A percentile compares a stretch with the other conserved stretches of the same genome.
phyloP scores from a whole-genome alignment of 2,329 filamentous ascomycete genomes.

The Byssoonygena ceratinophila region DNA sequence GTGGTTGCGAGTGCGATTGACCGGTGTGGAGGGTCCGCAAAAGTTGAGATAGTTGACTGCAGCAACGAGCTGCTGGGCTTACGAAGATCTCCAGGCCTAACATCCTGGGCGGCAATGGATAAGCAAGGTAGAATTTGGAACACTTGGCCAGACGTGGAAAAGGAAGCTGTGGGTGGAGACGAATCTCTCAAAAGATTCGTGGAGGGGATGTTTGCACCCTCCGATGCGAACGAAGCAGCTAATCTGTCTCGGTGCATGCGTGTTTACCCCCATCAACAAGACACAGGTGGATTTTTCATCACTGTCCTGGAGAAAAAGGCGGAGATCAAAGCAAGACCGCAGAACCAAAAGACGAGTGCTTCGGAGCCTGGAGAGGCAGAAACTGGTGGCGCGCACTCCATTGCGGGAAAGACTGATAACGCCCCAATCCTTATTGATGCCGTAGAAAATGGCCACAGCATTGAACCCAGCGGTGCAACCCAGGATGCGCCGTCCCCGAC shows the following conservation, averaged over 20 bases:
- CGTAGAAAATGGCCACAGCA: not conserved
- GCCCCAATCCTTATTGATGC: not conserved
- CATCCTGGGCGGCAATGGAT: slow-evolving; percentile 83
- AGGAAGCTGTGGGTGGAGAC: slow-evolving; percentile 48
- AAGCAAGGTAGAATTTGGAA: slow-evolving; percentile 69
- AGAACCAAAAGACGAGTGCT: slow-evolving; percentile 39
- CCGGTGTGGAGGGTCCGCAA: slow-evolving; percentile 70
- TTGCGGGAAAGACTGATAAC: too few species aligned
- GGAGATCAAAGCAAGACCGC: slow-evolving; percentile 69
- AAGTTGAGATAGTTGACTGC: slow-evolving; percentile 77
- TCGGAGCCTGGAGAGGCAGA: slow-evolving; percentile 22
- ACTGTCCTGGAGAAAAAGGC: slow-evolving; percentile 83
- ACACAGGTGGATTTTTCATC: slow-evolving; percentile 97
- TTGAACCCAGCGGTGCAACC: not conserved
- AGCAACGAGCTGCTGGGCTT: slow-evolving; percentile 64
- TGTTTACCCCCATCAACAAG: slow-evolving; percentile 88
- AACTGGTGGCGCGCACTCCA: too few species aligned
- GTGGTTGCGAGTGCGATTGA: slow-evolving; percentile 81
- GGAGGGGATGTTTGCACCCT: slow-evolving; percentile 73
- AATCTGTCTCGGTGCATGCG: slow-evolving; percentile 85
- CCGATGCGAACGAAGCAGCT: slow-evolving; percentile 48
- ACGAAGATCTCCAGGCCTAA: slow-evolving; percentile 65
- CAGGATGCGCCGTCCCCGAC: slow-evolving; percentile 13
- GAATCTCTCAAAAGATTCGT: slow-evolving; percentile 57
- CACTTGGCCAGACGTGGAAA: slow-evolving; percentile 70